These are phyloP conservation scores for Phyllosticta citriasiana DNA, from an alignment of 2,329 filamentous ascomycete species.

Conservation along the genomic window DNA sequence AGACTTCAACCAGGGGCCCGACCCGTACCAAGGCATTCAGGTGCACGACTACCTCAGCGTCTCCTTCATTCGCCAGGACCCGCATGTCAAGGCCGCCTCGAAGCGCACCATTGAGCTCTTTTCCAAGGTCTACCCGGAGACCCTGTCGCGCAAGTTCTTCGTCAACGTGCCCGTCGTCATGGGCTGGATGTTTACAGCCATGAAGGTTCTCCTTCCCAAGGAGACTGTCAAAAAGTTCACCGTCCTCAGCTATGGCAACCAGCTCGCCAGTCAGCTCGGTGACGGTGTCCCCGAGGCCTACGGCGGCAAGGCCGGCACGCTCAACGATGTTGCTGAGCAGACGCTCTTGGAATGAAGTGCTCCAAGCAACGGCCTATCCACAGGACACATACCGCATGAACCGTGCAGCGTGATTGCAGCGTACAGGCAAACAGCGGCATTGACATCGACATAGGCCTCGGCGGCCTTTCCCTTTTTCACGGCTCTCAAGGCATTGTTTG, in stretches of 20 bases:
- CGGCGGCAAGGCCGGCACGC: conserved; percentile 58
- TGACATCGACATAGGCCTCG: neutral
- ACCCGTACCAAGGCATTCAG: conserved; percentile 85
- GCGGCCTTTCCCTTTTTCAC: neutral
- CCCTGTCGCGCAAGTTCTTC: conserved; percentile 86
- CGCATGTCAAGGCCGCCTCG: conserved; percentile 63
- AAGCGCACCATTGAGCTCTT: conserved; percentile 76
- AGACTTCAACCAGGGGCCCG: conserved; percentile 50
- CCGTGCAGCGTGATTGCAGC: neutral
- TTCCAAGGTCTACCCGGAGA: conserved; percentile 76
- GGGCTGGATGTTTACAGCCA: conserved; percentile 56
- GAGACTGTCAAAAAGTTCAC: conserved; percentile 42
- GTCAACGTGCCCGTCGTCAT: conserved; percentile 87
- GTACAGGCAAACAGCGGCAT: neutral
- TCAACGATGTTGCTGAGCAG: conserved; percentile 32
- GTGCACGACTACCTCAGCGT: conserved; percentile 88
- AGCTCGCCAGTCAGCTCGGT: conserved; percentile 57
- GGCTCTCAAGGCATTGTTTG: neutral
- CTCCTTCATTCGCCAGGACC: conserved; percentile 75
- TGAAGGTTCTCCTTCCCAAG: conserved; percentile 37
- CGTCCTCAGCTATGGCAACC: conserved; percentile 48
- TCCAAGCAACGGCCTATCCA: neutral
- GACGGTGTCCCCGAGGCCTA: conserved; percentile 63
- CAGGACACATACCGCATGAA: neutral
- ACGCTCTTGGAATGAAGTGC: neutral